Evolutionary conservation across 83 land plant genomes (phyloP), one percentile per base, ranked within the genome.

Genomic region (Picea abies): DNA sequence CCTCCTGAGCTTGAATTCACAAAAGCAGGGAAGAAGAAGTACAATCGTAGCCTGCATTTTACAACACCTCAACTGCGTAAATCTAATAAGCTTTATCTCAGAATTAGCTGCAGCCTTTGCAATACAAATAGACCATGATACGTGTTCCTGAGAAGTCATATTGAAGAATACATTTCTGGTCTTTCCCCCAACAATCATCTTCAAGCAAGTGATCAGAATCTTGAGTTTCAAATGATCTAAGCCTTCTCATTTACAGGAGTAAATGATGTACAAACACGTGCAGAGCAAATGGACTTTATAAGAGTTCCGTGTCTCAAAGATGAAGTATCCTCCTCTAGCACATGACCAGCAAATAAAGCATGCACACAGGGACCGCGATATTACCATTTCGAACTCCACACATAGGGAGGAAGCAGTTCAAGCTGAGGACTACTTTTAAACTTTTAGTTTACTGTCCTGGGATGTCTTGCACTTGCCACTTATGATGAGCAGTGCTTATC

Each of bases 181-280:
- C 35, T 71, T 35, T 71, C 4, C 22, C 52, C 77, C 77, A 47
- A 23, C 41, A 37, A 9, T 19, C 47, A 70, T 39, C 73, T 69
- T 69, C 73, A 69, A 69, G 73, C 52, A 44, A 72, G 44, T 22
- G 76, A 72, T n/a, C 23, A 9, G n/a, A 10, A 37, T 69, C 16
- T 15, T 72, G 16, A 72, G 10, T 72, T 72, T 72, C 56, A 44
- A 39, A 41, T 72, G 19, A 72, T 56, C 56, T 20, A 44, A 73
- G 47, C 77, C 41, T 73, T 47, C 77, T 44, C 58, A 71, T 71
- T 71, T 71, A 71, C 76, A 71, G 52, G 16, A 17, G 76, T 71
- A 71, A 71, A 71, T 73, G 56, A 37, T 73, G 58, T 73, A 73
- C 26, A 73, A 44, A 73, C 58, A 41, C 15, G 44, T 41, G 23